phyloP scores from a whole-genome alignment of 495 filamentous ascomycete genomes.

The Tuber magnatum region DNA sequence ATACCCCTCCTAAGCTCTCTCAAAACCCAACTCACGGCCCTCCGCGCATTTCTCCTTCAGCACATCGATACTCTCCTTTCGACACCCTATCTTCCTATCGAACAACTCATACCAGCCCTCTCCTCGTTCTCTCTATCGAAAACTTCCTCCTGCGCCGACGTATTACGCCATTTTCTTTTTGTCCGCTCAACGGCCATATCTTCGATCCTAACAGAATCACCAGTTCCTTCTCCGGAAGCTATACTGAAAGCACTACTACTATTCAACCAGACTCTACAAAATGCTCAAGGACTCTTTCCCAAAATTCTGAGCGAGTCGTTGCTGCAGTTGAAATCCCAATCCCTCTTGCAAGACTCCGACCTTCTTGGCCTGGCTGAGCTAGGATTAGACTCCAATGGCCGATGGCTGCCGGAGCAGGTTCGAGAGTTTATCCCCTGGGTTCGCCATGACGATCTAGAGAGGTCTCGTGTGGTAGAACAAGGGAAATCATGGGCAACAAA shows the following conservation, averaged over 20 bases:
- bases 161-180: slow-evolving; percentile 71
- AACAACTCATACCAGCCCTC: slow-evolving; percentile 60
- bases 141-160: slow-evolving; percentile 72
- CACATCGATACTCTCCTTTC: slow-evolving; percentile 62
- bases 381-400: slow-evolving; percentile 69
- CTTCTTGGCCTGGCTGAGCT: slow-evolving; percentile 60
- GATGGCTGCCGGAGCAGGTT: slow-evolving; percentile 79
- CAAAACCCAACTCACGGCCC: slow-evolving; percentile 54
- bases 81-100: slow-evolving; percentile 43
- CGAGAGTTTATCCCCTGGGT: slow-evolving; percentile 84
- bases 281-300: slow-evolving; percentile 68
- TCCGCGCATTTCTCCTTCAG: slow-evolving; percentile 56
- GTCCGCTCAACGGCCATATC: slow-evolving; percentile 62
- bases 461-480: slow-evolving; percentile 55
- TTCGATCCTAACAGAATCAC: slow-evolving; percentile 49
- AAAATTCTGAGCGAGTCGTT: slow-evolving; percentile 64
- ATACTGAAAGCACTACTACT: slow-evolving; percentile 58
- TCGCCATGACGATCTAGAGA: slow-evolving; percentile 69
- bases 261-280: slow-evolving; percentile 68
- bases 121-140: slow-evolving; percentile 76
- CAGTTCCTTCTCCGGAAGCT: slow-evolving; percentile 36
- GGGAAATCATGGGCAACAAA: slow-evolving; percentile 67
- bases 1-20: slow-evolving; percentile 54
- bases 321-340: slow-evolving; percentile 57
- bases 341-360: slow-evolving; percentile 62